Conservation (phyloP, 2,329 filamentous ascomycete species). For the Phialophora chinensis region DNA sequence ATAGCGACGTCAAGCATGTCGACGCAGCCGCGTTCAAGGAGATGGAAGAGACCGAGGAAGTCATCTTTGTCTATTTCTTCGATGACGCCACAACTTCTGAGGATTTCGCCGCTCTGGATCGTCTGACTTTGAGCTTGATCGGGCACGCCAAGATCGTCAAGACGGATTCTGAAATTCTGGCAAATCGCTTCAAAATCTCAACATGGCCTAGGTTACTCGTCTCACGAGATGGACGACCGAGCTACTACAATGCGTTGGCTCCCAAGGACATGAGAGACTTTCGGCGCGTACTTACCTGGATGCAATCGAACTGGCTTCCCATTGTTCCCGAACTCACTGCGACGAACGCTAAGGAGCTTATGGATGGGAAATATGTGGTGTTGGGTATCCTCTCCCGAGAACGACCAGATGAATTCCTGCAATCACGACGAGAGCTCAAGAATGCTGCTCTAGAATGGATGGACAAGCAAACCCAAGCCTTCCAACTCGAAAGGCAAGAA, state of each 20-base stretch:
- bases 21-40: conserved; percentile 76
- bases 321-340: conserved; percentile 93
- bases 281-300: conserved; percentile 81
- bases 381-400: conserved; percentile 84
- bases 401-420: conserved; percentile 76
- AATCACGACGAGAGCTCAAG: conserved; percentile 87
- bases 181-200: conserved; percentile 87
- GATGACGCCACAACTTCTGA: conserved; percentile 92
- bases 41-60: conserved; percentile 90
- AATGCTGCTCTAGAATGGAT: conserved; percentile 97
- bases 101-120: conserved; percentile 87
- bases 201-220: conserved; percentile 96
- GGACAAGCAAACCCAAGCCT: conserved; percentile 89
- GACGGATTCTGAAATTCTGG: conserved; percentile 77
- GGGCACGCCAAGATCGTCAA: conserved; percentile 93
- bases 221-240: conserved; percentile 84
- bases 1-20: conserved; percentile 80
- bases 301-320: conserved; percentile 94
- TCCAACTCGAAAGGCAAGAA: conserved; percentile 91
- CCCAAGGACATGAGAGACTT: conserved; percentile 93
- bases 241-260: conserved; percentile 85
- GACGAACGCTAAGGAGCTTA: conserved; percentile 89
- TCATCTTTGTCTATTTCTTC: conserved; percentile 97
- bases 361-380: conserved; percentile 94
- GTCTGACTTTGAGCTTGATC: conserved; percentile 83